Evolutionary conservation across 768 basidiomycete species (phyloP).

Genomic region (Clitopilus hobsonii): DNA sequence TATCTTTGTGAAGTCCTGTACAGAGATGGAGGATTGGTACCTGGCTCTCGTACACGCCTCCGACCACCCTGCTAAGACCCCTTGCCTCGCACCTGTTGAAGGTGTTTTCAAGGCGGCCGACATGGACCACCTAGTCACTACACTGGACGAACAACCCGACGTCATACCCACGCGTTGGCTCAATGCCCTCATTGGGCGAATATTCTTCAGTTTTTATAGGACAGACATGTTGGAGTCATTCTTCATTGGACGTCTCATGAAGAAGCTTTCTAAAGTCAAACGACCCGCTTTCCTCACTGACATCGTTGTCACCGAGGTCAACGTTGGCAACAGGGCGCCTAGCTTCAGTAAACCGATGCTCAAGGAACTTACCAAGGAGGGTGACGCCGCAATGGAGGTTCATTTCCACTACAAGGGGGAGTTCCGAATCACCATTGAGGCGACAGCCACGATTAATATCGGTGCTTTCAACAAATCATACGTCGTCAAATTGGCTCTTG

Average conservation of each 20-base stretch:
- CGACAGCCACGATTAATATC: conserved; percentile 82
- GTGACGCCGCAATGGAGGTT: conserved; percentile 87
- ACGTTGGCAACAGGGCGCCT: conserved; percentile 79
- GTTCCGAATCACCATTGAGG: conserved; percentile 84
- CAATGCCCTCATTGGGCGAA: conserved; percentile 87
- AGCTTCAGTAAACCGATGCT: conserved; percentile 96
- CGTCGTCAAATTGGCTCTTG: conserved; percentile 84
- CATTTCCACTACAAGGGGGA: conserved; percentile 83
- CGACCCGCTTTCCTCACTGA: conserved; percentile 83
- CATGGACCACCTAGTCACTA: conserved; percentile 79
- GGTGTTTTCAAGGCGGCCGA: conserved; percentile 69
- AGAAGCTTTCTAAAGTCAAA: conserved; percentile 90
- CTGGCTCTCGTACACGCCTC: conserved; percentile 75
- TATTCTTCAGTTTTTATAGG: conserved; percentile 90
- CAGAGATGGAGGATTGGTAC: conserved; percentile 99
- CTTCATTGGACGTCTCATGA: conserved; percentile 87
- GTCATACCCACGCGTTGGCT: conserved; percentile 97
- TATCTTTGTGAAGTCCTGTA: conserved; percentile 83
- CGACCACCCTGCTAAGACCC: conserved; percentile 54
- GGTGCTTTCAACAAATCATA: conserved; percentile 86
- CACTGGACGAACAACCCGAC: conserved; percentile 90
- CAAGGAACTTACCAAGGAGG: conserved; percentile 93
- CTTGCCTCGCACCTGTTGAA: conserved; percentile 55
- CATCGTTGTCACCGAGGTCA: conserved; percentile 83
- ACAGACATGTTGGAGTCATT: conserved; percentile 78